Evolutionary conservation across 169 alveolate genomes (phyloP), one percentile per base, ranked within the genome.

Genomic region (Sarcocystis neurona): DNA sequence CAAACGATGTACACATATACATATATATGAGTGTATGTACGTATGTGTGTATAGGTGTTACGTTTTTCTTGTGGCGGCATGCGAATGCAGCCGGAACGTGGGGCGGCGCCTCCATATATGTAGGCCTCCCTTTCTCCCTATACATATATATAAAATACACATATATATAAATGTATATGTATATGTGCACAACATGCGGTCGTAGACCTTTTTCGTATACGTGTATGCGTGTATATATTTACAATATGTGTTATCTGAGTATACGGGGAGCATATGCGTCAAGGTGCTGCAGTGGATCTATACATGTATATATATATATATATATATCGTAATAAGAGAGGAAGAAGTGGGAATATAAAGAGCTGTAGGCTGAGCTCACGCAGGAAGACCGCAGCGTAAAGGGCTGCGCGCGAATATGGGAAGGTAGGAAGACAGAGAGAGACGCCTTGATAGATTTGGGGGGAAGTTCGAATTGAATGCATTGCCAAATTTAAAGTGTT

Each of bases 41-140:
- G 23, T 53, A 12, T 23, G 30, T 53, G 23, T 53, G 66, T 15
- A 53, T 23, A 15, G 66, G 30, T 53, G n/a, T n/a, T n/a, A n/a
- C n/a, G n/a, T 32, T 30, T 18, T 63, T 63, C 75, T 10, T 15
- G 6, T 63, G 39, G 75, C 75, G 98, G 93, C 39, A 15, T 48
- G 60, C 15, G 60, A 10, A 10, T 15, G 60, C 60, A 10, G 6
- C 60, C 15, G 60, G 27, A 48, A 15, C 60, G 60, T 48, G 27
- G 60, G 27, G 27, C 15, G 6, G 60, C 60, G 60, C 60, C 27
- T 70, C 46, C 10, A 5, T 70, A 5, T 48, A 3, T 30, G 27
- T 70, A 60, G 34, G 74, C 74, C 5, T 20, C 27, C 4, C n/a
- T 10, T 20, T 4, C 34, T 68, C 20, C 44, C 2, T 68, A 6